Evolutionary conservation across 805 yeast genomes (phyloP), one percentile per base, ranked within the genome.

Genomic region (Metschnikowia picachoensis): DNA sequence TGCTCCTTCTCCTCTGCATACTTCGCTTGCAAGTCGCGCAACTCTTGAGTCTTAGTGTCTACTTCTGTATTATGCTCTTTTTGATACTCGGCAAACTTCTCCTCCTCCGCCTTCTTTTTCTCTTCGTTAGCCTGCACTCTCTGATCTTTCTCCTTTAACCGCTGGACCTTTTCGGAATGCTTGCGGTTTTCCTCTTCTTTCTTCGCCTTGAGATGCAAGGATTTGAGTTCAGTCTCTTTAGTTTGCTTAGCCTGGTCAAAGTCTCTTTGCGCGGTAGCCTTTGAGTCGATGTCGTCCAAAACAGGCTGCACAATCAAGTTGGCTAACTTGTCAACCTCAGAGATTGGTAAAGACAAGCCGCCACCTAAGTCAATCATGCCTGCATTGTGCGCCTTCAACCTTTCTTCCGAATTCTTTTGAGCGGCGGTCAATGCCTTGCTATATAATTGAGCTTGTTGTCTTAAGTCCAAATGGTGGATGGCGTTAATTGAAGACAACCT

Each of bases 301-400:
- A 92, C 90, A 8, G 99, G 99, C 54, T 78, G 75, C 47, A 94
- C 96, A 59, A 87, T 74, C 39, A 82, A 76, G 49, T 80, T 70
- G 16, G 99, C 98, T 70, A 92, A 78, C 42, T 76, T 76, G 52
- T 87, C 85, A 50, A 94, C 79, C 59, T 91, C 97, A 16, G 73
- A 77, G 49, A 77, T 85, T 34, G 86, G 73, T 77, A 92, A 80
- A 59, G 76, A 79, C 47, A 87, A 74, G 2, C 97, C 98, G 51
- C 95, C 96, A 49, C 99, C 99, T 51, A 92, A 68, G 59, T 88
- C 76, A 57, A 89, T 72, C 33, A 66, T 57, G 33, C 76, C 76
- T 62, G 83, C 78, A 52, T 82, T 80, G 50, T 74, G 72, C 40
- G 60, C 55, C 38, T 60, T 60, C 41, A 76, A 60, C 58, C 92